Conservation (phyloP, 1,139 yeast genomes). For the Candida sanyaensis region DNA sequence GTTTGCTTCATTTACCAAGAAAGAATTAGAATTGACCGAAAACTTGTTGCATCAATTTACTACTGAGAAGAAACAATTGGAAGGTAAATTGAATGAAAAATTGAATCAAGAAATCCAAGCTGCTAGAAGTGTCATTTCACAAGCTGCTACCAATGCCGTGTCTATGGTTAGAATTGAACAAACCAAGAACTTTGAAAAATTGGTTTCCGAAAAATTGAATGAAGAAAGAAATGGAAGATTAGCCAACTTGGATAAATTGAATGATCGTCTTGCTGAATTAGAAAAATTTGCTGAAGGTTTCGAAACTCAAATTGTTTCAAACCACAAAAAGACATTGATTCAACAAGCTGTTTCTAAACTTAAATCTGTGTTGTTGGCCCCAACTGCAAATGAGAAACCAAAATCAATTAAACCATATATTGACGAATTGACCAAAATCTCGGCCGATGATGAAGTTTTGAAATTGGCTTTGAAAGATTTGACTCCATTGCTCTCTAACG, state of each 20-base stretch:
- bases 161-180: conserved; percentile 71
- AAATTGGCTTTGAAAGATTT: conserved; percentile 39
- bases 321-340: conserved; percentile 57
- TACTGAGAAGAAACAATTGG: conserved; percentile 61
- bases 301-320: conserved; percentile 55
- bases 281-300: conserved; percentile 61
- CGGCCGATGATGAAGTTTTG: conserved; percentile 48
- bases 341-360: conserved; percentile 59
- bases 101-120: conserved; percentile 69
- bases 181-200: conserved; percentile 67
- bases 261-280: conserved; percentile 56
- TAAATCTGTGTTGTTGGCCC: conserved; percentile 43
- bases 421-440: conserved; percentile 46
- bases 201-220: conserved; percentile 67
- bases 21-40: conserved; percentile 53
- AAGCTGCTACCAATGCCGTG: conserved; percentile 79
- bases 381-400: conserved; percentile 27
- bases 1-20: conserved; percentile 56
- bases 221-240: conserved; percentile 82
- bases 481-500: conserved; percentile 44
- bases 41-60: conserved; percentile 51
- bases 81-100: conserved; percentile 60
- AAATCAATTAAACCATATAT: conserved; percentile 45
- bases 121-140: conserved; percentile 64
- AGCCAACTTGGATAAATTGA: conserved; percentile 63